Conservation (phyloP, 441 rosid species). For the Gossypium schwendimanii region DNA sequence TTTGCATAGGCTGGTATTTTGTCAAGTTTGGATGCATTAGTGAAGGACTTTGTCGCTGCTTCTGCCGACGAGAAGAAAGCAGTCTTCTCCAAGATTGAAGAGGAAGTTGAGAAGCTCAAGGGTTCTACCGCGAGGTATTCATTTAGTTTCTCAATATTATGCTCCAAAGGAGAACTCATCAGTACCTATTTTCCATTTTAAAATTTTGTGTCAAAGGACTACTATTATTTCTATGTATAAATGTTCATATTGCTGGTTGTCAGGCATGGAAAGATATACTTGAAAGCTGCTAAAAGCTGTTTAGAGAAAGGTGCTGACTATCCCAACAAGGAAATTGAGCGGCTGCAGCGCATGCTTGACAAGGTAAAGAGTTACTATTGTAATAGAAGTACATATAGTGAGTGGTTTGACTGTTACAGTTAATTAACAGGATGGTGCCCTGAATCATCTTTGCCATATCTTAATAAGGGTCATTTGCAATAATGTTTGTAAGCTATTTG, state of each 20-base stretch:
- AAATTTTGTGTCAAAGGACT: background rate
- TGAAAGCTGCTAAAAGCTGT: conserved; percentile 59
- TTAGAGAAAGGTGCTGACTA: conserved; percentile 73
- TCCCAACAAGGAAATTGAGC: conserved; percentile 62
- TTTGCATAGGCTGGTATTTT: conserved; percentile 71
- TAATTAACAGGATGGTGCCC: background rate
- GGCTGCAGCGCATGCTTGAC: conserved; percentile 79
- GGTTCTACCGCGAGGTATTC: conserved; percentile 60
- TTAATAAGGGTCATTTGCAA: too few relatives aligned
- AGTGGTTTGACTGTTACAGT: background rate
- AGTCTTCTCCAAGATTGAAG: conserved; percentile 54
- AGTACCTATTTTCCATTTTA: background rate
- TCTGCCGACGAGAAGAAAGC: conserved; percentile 62
- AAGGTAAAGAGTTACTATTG: conserved; percentile 38
- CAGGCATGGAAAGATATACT: conserved; percentile 73
- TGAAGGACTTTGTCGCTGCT: conserved; percentile 75
- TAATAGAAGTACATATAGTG: background rate
- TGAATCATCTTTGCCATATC: background rate
- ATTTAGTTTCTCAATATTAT: background rate
- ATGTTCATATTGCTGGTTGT: background rate
- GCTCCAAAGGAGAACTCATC: background rate
- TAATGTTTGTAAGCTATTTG: background rate
- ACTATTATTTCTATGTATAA: background rate
- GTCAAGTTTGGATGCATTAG: conserved; percentile 68
- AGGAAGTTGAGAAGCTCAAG: conserved; percentile 62